Evolutionary conservation across 106 monocot species (phyloP), one percentile per base, ranked within the genome.

Genomic region (Dactylorhiza incarnata): DNA sequence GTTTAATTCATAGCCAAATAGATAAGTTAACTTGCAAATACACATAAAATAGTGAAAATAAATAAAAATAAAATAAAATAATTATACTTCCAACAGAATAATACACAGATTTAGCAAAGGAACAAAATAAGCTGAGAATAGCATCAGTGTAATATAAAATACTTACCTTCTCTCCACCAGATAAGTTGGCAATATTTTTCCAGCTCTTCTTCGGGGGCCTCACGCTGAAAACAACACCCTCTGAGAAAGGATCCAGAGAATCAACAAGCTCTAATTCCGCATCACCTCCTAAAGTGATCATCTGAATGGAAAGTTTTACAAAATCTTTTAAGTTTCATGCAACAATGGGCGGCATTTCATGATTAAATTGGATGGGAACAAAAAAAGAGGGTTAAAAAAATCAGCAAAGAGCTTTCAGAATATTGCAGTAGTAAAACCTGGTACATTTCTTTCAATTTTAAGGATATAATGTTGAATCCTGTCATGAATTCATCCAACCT

Each of bases 401-500:
- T 15, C 65, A 66, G 12, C 72, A 69, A 68, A 69, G 9, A 69
- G 7, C 45, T 69, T 69, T 45, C 45, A 69, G 6, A 14, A 45
- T 46, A n/a, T 69, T 69, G 8, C 44, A 17, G n/a, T 45, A 17
- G 44, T 10, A 12, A 22, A 52, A 92, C 97, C 97, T 97, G 97
- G 79, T 97, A 97, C 97, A 97, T 97, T 81, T 97, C 97, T 80
- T 97, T 97, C 77, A 97, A 76, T 78, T 97, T 97, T 49, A 97
- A 72, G 29, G 97, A 97, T 83, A 97, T 97, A 75, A 87, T 75
- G 82, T 94, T 97, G 82, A 97, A 97, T 72, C 97, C 97, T 69
- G 87, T 79, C 97, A 97, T 94, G 79, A 97, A 97, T 72, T 97
- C 94, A 84, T 97, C 97, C 75, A 94, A 84, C 80, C 97, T 97